Conservation (phyloP, 2,329 filamentous ascomycete species). For the Neonectria hederae region DNA sequence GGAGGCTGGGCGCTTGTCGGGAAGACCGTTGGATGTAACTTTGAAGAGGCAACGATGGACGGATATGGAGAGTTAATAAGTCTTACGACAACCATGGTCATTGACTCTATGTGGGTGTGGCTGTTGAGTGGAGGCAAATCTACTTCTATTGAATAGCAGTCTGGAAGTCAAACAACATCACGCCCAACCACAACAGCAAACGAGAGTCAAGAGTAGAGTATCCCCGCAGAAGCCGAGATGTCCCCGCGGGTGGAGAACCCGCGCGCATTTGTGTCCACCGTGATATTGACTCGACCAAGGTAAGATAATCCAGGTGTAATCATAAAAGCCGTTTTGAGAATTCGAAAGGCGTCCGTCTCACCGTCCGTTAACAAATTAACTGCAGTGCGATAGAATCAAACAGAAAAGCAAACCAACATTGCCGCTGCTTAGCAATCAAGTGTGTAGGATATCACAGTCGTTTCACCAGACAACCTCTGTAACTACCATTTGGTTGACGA, state of each 20-base stretch:
- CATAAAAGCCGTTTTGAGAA: too few species aligned
- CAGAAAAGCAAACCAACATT: background rate
- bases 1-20: slow-evolving; percentile 23
- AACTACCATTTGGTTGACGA: background rate
- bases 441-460: background rate
- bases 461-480: background rate
- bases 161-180: background rate
- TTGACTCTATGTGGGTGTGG: background rate
- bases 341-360: background rate
- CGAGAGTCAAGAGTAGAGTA: background rate
- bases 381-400: background rate
- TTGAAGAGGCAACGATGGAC: background rate
- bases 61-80: background rate
- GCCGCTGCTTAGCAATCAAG: background rate
- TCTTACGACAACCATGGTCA: too few species aligned
- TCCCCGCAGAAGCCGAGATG: slow-evolving; percentile 6
- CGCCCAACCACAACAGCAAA: background rate
- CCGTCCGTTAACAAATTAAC: background rate
- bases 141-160: background rate
- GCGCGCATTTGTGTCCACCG: background rate
- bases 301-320: background rate
- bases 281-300: background rate
- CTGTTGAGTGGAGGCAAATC: background rate
- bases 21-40: background rate
- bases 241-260: slow-evolving; percentile 9